Base-by-base conservation (phyloP, 2,329 filamentous ascomycete species). In the Cordyceps cicadae region DNA sequence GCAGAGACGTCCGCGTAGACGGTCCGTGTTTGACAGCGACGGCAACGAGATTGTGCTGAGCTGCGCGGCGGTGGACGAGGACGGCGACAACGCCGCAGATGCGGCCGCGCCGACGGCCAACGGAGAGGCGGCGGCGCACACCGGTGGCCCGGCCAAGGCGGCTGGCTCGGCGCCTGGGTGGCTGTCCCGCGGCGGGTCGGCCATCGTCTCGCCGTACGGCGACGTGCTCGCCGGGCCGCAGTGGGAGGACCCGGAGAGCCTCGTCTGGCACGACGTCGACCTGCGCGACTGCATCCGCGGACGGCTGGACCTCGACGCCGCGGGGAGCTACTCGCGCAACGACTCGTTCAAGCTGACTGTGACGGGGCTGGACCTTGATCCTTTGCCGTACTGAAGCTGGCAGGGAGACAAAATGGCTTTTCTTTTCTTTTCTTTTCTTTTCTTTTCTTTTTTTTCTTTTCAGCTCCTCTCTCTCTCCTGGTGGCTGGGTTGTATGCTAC, bases 281-380 rank as follows among this genome's bases (percentile, higher is more conserved):
- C 87, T 97, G 68, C 89, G 95, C 53, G 91, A 96, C 66, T 96
- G 92, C 67, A 83, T 92, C 65, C 80, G 90, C 11, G 92, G 92
- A 0, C 78, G 90, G 57, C 71, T 96, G 65, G 92, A 96, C 71
- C 72, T 96, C 52, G 92, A 96, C 76, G 86, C 90, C 43, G 90
- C 85, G 2, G 92, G 92, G 0, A 92, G 88, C 69, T 96, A 96
- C 72, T 92, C 90, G 2, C 81, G 91, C 59, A 86, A 83, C 63
- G 85, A 87, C 70, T 77, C 81, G 3, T 87, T 87, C 72, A 81
- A 79, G 67, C 77, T 87, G 32, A 80, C 77, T 0, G 84, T 87
- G 4, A 74, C 80, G 55, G 85, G 84, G 0, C 67, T 87, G 63
- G 79, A 86, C 66, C 64, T 87, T 43, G 78, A 79, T 66, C 82